A percentile compares a stretch with the other conserved stretches of the same genome.
These are phyloP conservation scores for Dissoconium aciculare DNA, from an alignment of 2,329 filamentous ascomycete species.

Conservation along the genomic window DNA sequence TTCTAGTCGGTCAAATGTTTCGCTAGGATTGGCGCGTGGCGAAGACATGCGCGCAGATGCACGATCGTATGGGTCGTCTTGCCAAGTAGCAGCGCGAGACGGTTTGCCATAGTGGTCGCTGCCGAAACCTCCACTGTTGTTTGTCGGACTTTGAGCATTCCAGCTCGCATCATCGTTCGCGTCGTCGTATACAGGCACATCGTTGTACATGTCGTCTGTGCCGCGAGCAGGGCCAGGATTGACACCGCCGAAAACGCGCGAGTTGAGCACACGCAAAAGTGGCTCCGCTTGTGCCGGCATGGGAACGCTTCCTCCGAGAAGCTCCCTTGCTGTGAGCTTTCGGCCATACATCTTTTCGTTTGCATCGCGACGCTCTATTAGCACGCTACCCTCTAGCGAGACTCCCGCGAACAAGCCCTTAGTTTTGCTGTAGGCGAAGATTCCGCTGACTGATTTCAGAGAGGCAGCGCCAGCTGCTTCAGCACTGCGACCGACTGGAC, in stretches of 20 bases:
- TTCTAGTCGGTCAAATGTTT: constrained; percentile 36
- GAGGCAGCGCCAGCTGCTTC: constrained; percentile 92
- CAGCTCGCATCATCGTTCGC: constrained; percentile 69
- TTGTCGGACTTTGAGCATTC: constrained; percentile 58
- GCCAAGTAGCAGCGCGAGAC: constrained; percentile 54
- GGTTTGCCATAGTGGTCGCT: constrained; percentile 40
- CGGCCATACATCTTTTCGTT: constrained; percentile 92
- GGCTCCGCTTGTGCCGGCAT: constrained; percentile 71
- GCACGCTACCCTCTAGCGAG: constrained; percentile 78
- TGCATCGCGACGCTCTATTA: constrained; percentile 89
- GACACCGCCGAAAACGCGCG: constrained; percentile 63
- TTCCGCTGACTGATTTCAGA: constrained; percentile 71
- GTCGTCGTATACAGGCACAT: constrained; percentile 77
- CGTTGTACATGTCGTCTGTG: constrained; percentile 74
- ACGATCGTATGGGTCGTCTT: constrained; percentile 59
- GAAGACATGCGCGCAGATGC: constrained; percentile 29
- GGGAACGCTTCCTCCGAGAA: constrained; percentile 63
- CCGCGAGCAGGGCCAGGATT: constrained; percentile 28
- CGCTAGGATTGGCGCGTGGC: constrained; percentile 35
- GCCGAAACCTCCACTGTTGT: constrained; percentile 29
- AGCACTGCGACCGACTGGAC: constrained; percentile 84
- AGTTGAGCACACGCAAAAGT: constrained; percentile 72
- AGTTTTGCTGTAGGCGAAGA: constrained; percentile 96
- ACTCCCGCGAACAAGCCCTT: constrained; percentile 95
- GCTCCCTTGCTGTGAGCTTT: constrained; percentile 63